These are phyloP conservation scores for Ceratocystis huliohia DNA, from an alignment of 2,329 filamentous ascomycete genomes.

Conservation along the genomic window DNA sequence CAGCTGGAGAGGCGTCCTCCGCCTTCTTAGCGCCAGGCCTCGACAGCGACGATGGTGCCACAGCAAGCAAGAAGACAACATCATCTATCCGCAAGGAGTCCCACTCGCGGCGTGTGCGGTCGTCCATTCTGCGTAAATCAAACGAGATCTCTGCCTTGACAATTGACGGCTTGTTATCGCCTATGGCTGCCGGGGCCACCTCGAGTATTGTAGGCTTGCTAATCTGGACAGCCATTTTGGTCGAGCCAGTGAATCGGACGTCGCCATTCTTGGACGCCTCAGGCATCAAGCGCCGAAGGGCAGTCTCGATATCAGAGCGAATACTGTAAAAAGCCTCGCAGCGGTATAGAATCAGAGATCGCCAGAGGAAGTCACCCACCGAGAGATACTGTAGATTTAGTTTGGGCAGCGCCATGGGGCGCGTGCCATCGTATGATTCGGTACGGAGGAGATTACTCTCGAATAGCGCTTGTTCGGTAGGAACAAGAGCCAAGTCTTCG, in stretches of 20 bases:
- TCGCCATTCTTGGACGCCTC: constrained; percentile 50
- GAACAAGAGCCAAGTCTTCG: constrained; percentile 59
- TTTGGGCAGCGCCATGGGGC: constrained; percentile 81
- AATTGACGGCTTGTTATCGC: constrained; percentile 66
- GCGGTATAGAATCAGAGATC: constrained; percentile 77
- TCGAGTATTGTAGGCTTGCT: constrained; percentile 77
- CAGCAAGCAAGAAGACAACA: constrained; percentile 72
- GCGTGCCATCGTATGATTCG: constrained; percentile 75
- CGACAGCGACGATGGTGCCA: constrained; percentile 35
- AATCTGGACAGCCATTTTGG: constrained; percentile 83
- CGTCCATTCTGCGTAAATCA: constrained; percentile 67
- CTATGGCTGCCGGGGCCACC: constrained; percentile 69
- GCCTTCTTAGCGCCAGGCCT: constrained; percentile 40
- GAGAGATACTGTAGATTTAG: constrained; percentile 92
- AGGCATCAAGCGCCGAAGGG: constrained; percentile 66
- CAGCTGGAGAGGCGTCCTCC: constrained; percentile 45
- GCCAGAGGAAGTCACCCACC: constrained; percentile 92
- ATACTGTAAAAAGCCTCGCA: constrained; percentile 91
- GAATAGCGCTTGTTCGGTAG: constrained; percentile 72
- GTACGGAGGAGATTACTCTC: constrained; percentile 66
- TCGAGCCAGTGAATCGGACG: constrained; percentile 67
- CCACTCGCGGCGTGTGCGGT: constrained; percentile 73
- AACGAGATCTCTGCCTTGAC: constrained; percentile 78
- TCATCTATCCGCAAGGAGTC: constrained; percentile 77
- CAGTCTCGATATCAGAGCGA: constrained; percentile 75